Percentiles rank a stretch among this genome's conserved stretches.
Evolutionary conservation across 192 early-diverging fungal genomes (phyloP).

Genomic region (Nowakowskiella sp.): DNA sequence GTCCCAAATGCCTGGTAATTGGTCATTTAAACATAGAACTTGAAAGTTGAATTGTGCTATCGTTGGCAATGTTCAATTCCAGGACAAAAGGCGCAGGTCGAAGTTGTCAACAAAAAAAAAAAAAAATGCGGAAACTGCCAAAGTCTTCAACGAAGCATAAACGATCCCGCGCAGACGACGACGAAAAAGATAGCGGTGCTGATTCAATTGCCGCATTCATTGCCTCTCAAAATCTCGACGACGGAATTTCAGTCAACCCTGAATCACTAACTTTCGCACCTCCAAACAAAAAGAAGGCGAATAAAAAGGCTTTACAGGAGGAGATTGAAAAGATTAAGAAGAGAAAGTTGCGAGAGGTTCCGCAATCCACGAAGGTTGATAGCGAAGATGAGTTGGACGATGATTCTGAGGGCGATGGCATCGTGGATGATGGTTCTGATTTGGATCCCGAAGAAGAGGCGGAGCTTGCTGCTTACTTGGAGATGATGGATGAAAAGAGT

Average conservation of each 20-base stretch:
- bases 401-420: not conserved
- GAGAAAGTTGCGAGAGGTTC: not conserved
- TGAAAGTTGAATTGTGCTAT: no score
- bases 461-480: constrained; percentile 26
- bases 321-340: not conserved
- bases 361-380: not conserved
- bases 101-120: no score
- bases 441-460: constrained; percentile 20
- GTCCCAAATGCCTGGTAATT: no score
- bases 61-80: no score
- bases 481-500: constrained; percentile 23
- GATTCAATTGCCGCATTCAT: constrained; percentile 25
- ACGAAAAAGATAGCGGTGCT: no score
- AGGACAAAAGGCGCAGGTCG: no score
- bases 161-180: no score
- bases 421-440: constrained; percentile 2
- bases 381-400: constrained; percentile 1
- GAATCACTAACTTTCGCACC: constrained; percentile 7
- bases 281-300: not conserved
- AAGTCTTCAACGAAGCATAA: no score
- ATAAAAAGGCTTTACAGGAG: constrained; percentile 5
- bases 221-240: constrained; percentile 23
- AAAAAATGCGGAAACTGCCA: no score
- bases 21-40: no score
- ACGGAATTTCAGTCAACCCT: constrained; percentile 23